Base-by-base conservation (phyloP, 352 stramenopile genomes). In the Globisporangium solare region DNA sequence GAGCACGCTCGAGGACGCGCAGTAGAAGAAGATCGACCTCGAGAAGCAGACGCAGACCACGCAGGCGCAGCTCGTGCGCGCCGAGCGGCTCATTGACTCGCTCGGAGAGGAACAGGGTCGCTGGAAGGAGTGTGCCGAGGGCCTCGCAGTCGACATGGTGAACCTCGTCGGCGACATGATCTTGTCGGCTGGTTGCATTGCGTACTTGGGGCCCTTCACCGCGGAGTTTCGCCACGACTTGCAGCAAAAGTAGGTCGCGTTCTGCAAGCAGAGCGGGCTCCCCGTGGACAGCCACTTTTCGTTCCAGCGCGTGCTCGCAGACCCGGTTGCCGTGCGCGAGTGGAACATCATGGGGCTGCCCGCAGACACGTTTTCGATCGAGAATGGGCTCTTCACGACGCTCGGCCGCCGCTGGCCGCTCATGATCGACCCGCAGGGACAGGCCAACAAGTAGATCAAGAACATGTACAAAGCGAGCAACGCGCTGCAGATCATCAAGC, bases 131-230 rank as follows among this genome's bases (percentile, higher is more conserved):
- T 86, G 79, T 17, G 86, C 83, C 4, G 75, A 92, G 47, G 68
- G 71, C 14, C 62, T 97, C 6, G 64, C 75, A 0, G 64, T 79
- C 4, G 87, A 97, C 60, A 88, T 95, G 73, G 74, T 94, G 47
- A 97, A 97, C 55, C 75, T 98, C 1, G 87, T 98, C 0, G 93
- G 93, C 5, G 89, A 98, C 61, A 97, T 97, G 77, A 93, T 97
- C 46, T 56, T 98, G 3, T 90, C 87, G 0, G 92, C 91, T 10
- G 92, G 89, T 2, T 97, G 89, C 52, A 96, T 98, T 59, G 92
- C 92, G 18, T 98, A 98, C 58, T 62, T 97, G 20, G 92, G 92
- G 0, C 92, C 92, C 17, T 98, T 98, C 62, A 96, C 87, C 0
- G 79, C 86, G 2, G 84, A 92, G 54, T 96, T 83, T 53, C 77